Evolutionary conservation across 2,329 filamentous ascomycete species (phyloP).

Genomic region (Macrophomina phaseolina): DNA sequence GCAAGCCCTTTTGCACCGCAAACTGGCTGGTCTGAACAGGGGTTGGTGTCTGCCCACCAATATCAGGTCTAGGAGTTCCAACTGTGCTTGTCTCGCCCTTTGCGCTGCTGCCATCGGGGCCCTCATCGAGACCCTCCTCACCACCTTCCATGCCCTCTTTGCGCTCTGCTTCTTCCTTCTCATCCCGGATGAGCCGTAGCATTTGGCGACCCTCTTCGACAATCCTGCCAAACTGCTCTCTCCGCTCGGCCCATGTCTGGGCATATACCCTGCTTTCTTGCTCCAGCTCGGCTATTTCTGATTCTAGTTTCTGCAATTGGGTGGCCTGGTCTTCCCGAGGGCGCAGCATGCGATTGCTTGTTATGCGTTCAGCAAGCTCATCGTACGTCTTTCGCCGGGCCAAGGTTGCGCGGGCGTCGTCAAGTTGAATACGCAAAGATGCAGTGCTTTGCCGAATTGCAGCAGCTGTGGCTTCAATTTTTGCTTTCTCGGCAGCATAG

Average conservation of each 20-base stretch:
- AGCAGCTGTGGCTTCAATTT: constrained; percentile 79
- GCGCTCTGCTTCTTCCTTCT: constrained; percentile 92
- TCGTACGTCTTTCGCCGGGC: constrained; percentile 85
- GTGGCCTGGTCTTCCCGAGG: constrained; percentile 82
- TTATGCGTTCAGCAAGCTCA: constrained; percentile 85
- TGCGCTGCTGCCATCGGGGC: constrained; percentile 45
- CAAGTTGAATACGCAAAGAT: constrained; percentile 74
- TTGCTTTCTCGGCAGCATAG: constrained; percentile 79
- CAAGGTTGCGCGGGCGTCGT: constrained; percentile 73
- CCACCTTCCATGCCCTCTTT: constrained; percentile 69
- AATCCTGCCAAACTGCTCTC: constrained; percentile 85
- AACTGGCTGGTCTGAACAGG: constrained; percentile 8
- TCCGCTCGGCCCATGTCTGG: constrained; percentile 80
- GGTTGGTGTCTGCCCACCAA: constrained; percentile 32
- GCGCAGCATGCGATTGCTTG: constrained; percentile 76
- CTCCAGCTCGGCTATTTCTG: constrained; percentile 87
- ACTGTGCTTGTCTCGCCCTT: constrained; percentile 47
- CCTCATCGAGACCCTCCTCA: constrained; percentile 44
- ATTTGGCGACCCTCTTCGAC: constrained; percentile 91
- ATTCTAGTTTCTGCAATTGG: constrained; percentile 79
- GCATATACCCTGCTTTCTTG: constrained; percentile 82
- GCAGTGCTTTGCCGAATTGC: constrained; percentile 76
- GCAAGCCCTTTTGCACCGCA: constrained; percentile 10
- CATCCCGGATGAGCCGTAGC: constrained; percentile 84
- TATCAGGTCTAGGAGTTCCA: constrained; percentile 53